Percentiles rank a stretch among this genome's conserved stretches.
These are phyloP conservation scores for Kodamaea jinghongensis DNA, from an alignment of 805 yeast genomes.

Conservation along the genomic window DNA sequence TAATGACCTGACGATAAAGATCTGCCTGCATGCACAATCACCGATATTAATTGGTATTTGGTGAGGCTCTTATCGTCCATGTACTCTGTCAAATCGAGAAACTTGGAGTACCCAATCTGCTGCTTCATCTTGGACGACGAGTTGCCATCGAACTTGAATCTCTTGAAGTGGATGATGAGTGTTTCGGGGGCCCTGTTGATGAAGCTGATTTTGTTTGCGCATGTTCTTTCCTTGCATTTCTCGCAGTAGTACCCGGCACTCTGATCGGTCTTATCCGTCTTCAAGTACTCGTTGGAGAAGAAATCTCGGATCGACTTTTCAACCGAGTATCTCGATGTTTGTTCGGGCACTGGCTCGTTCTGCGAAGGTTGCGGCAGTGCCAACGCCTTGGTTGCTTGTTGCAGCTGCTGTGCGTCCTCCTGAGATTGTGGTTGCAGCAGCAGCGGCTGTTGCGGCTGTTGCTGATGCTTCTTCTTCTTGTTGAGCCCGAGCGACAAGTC, in stretches of 20 bases:
- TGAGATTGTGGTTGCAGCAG: not conserved
- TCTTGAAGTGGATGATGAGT: slow-evolving; percentile 78
- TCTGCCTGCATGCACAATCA: slow-evolving; percentile 92
- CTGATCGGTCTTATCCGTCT: slow-evolving; percentile 61
- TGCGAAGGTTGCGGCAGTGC: slow-evolving; percentile 7
- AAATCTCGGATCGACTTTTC: slow-evolving; percentile 76
- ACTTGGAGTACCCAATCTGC: slow-evolving; percentile 75
- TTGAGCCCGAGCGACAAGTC: slow-evolving; percentile 82
- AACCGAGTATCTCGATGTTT: slow-evolving; percentile 52
- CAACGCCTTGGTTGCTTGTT: slow-evolving; percentile 2
- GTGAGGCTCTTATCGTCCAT: slow-evolving; percentile 33
- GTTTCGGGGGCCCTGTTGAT: slow-evolving; percentile 87
- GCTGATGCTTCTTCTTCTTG: slow-evolving; percentile 28
- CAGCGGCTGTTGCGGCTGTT: not conserved
- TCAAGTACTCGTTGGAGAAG: slow-evolving; percentile 78
- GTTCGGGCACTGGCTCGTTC: slow-evolving; percentile 5
- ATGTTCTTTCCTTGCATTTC: slow-evolving; percentile 71
- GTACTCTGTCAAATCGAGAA: slow-evolving; percentile 68
- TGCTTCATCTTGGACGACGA: slow-evolving; percentile 84
- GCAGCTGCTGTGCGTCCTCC: not conserved
- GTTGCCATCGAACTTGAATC: slow-evolving; percentile 84
- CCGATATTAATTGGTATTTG: slow-evolving; percentile 70
- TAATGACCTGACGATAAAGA: slow-evolving; percentile 93
- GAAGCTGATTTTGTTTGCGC: slow-evolving; percentile 71
- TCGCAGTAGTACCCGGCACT: slow-evolving; percentile 82